A percentile compares a stretch with the other conserved stretches of the same genome.
Evolutionary conservation across 768 basidiomycete genomes (phyloP).

Genomic region (Suillus tomentosus): DNA sequence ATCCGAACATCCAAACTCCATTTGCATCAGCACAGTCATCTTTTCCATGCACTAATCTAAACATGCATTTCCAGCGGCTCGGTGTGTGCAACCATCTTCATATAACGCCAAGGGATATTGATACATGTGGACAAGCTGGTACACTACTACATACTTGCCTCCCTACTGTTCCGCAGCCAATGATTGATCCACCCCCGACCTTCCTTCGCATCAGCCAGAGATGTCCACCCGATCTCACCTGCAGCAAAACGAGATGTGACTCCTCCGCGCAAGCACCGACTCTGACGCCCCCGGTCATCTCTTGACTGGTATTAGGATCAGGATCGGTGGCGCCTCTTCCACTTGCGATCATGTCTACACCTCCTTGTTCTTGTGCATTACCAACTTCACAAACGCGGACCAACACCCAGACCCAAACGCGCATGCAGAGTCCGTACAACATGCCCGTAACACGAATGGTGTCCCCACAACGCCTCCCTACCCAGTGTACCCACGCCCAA

Average conservation of each 20-base stretch:
- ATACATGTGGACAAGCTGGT: too few species aligned
- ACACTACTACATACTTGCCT: too few species aligned
- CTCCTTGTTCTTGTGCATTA: background rate
- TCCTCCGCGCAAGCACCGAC: slow-evolving; percentile 29
- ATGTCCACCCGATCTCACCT: background rate
- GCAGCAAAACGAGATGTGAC: slow-evolving; percentile 17
- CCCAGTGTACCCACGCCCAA: slow-evolving; percentile 1
- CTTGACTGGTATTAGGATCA: slow-evolving; percentile 15
- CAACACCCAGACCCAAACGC: background rate
- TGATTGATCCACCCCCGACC: slow-evolving; percentile 30
- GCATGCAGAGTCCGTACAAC: background rate
- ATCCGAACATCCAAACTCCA: too few species aligned
- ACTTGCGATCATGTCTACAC: slow-evolving; percentile 8
- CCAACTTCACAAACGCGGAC: background rate
- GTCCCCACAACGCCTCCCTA: background rate
- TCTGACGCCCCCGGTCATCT: slow-evolving; percentile 32
- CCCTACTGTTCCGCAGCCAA: too few species aligned
- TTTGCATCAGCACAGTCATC: too few species aligned
- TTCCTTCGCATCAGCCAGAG: slow-evolving; percentile 22
- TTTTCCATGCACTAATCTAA: too few species aligned
- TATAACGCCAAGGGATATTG: too few species aligned
- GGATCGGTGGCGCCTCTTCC: background rate
- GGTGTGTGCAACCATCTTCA: too few species aligned
- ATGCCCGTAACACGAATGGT: background rate
- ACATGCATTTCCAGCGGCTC: too few species aligned